These are phyloP conservation scores for Termitomyces sp. DNA, from an alignment of 768 basidiomycete species.

Conservation along the genomic window DNA sequence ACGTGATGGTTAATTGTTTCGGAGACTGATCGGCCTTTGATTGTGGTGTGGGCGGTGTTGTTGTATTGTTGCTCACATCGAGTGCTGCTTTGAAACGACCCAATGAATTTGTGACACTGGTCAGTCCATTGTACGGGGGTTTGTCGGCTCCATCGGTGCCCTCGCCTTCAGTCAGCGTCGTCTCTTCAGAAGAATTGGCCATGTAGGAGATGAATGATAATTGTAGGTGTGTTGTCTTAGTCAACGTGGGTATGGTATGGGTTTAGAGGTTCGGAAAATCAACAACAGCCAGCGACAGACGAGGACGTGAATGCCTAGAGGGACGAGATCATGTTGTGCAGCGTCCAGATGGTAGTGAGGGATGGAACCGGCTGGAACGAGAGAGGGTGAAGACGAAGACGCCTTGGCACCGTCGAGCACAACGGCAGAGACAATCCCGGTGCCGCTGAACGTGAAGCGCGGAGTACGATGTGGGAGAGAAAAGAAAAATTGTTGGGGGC, in stretches of 20 bases:
- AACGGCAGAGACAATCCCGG: conserved; percentile 2
- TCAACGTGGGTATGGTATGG: conserved; percentile 5
- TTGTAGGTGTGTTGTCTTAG: conserved; percentile 18
- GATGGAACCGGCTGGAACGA: conserved; percentile 16
- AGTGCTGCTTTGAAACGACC: conserved; percentile 22
- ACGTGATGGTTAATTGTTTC: conserved; percentile 5
- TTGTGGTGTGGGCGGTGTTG: conserved; percentile 12
- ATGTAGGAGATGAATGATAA: conserved; percentile 24
- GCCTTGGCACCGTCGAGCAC: conserved; percentile 15
- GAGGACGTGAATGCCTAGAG: conserved; percentile 22
- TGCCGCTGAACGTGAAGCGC: background rate
- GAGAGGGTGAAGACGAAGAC: conserved; percentile 15
- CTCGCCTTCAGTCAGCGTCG: conserved; percentile 52
- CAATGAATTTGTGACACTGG: conserved; percentile 17
- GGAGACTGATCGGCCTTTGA: conserved; percentile 1
- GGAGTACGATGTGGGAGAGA: conserved; percentile 12
- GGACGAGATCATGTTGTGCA: conserved; percentile 41
- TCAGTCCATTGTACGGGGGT: conserved; percentile 39
- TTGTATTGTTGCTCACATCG: conserved; percentile 18
- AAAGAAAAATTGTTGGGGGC: conserved; percentile 11
- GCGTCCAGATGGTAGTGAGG: conserved; percentile 29
- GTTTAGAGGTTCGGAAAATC: conserved; percentile 7
- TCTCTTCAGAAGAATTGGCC: conserved; percentile 46
- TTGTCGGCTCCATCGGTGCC: conserved; percentile 57
- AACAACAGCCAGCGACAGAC: conserved; percentile 18